Percentiles rank a stretch among this genome's conserved stretches.
Evolutionary conservation across 2,329 filamentous ascomycete species (phyloP).

Genomic region (Paraconiothyrium brasiliense): DNA sequence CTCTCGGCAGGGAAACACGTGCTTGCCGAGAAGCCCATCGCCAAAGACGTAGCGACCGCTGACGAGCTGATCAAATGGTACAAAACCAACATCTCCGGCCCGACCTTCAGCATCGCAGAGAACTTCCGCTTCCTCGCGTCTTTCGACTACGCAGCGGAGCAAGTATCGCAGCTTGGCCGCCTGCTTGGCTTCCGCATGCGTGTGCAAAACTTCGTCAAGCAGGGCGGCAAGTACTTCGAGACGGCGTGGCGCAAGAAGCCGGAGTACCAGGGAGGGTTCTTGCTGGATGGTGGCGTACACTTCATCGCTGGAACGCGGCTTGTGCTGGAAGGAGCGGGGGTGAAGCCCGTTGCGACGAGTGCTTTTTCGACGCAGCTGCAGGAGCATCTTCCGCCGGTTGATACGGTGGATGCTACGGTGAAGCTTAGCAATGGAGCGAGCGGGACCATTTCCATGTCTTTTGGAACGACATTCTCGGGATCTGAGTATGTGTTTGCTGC

Average conservation of each 20-base stretch:
- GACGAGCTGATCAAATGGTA: constrained; percentile 61
- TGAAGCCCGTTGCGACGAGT: constrained; percentile 58
- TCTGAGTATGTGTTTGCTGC: constrained; percentile 67
- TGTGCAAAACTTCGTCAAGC: constrained; percentile 56
- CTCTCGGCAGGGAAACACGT: constrained; percentile 75
- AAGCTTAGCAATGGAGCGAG: constrained; percentile 63
- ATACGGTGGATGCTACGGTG: constrained; percentile 70
- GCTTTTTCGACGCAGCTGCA: constrained; percentile 66
- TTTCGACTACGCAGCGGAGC: constrained; percentile 62
- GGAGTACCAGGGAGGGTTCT: constrained; percentile 77
- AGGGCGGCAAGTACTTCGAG: constrained; percentile 65
- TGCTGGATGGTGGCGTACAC: constrained; percentile 81
- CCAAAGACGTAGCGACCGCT: constrained; percentile 65
- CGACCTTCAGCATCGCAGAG: constrained; percentile 67
- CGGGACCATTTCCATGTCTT: constrained; percentile 67
- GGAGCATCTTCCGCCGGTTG: constrained; percentile 69
- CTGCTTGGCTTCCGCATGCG: constrained; percentile 64
- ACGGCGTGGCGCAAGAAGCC: constrained; percentile 73
- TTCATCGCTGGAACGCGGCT: constrained; percentile 70
- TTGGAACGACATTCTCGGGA: constrained; percentile 64
- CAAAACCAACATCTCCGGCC: constrained; percentile 50
- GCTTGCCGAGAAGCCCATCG: constrained; percentile 74
- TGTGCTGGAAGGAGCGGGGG: constrained; percentile 59
- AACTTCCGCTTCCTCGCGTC: constrained; percentile 73
- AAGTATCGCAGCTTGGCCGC: constrained; percentile 63